Evolutionary conservation across 2,329 filamentous ascomycete species (phyloP).

Genomic region (Cladosporium velox): DNA sequence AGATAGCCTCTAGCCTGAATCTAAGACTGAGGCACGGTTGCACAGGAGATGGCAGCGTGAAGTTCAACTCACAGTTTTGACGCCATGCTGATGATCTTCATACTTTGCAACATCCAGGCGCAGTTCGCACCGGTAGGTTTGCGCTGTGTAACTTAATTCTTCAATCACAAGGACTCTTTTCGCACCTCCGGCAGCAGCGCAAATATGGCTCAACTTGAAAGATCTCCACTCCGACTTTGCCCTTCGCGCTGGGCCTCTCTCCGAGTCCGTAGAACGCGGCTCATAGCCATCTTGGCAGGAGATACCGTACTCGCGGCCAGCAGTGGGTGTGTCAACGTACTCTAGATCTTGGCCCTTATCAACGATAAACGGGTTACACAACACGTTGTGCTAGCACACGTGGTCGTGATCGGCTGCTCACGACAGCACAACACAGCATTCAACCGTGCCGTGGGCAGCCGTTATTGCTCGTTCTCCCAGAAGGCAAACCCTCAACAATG

Average conservation of each 20-base stretch:
- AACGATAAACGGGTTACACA: not conserved
- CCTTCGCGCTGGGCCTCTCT: not conserved
- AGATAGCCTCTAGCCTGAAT: not conserved
- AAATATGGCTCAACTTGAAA: not conserved
- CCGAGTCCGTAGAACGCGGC: slow-evolving; percentile 1
- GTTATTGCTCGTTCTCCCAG: not conserved
- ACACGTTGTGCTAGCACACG: not conserved
- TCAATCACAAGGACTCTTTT: not conserved
- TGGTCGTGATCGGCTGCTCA: not conserved
- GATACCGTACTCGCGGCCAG: not conserved
- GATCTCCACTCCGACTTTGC: not conserved
- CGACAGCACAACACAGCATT: not conserved
- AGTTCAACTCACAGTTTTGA: not conserved
- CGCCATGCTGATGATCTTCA: not conserved
- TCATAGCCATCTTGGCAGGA: not conserved
- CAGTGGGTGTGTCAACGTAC: slow-evolving; percentile 2
- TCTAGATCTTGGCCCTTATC: not conserved
- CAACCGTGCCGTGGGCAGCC: not conserved
- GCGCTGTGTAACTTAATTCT: not conserved
- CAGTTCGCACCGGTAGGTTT: not conserved
- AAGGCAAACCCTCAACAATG: not conserved
- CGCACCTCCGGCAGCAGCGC: not conserved
- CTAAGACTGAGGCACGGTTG: not conserved
- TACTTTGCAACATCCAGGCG: not conserved
- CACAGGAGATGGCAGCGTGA: not conserved